phyloP scores from a whole-genome alignment of 1,284 basidiomycete species.

The Sanghuangporus baumii region DNA sequence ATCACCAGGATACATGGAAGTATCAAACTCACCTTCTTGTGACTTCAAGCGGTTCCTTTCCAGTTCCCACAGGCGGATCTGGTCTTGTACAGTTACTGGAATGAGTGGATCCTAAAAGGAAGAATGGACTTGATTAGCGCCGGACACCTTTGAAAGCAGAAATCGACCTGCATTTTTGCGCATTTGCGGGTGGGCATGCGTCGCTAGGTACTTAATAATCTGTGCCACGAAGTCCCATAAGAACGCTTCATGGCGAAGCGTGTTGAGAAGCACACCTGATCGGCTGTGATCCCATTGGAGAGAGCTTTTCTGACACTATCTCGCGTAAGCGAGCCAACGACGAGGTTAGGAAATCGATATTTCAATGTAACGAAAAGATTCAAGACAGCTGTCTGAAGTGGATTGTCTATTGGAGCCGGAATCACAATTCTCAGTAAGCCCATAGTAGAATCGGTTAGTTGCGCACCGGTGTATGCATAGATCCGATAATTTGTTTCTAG shows the following conservation, averaged over 20 bases:
- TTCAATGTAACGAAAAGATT: slow-evolving; percentile 92
- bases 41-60: slow-evolving; percentile 91
- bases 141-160: background rate
- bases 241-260: background rate
- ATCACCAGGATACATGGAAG: slow-evolving; percentile 20
- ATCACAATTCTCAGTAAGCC: slow-evolving; percentile 9
- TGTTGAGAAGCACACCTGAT: slow-evolving; percentile 63
- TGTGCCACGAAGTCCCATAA: slow-evolving; percentile 28
- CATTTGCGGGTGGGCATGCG: slow-evolving; percentile 98
- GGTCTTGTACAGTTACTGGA: slow-evolving; percentile 96
- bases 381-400: slow-evolving; percentile 92
- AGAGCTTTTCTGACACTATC: slow-evolving; percentile 94
- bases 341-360: slow-evolving; percentile 93
- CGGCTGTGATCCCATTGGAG: slow-evolving; percentile 91
- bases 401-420: slow-evolving; percentile 62
- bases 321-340: slow-evolving; percentile 91
- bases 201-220: slow-evolving; percentile 94
- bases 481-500: slow-evolving; percentile 98
- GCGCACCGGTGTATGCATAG: slow-evolving; percentile 93
- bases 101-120: slow-evolving; percentile 72
- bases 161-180: slow-evolving; percentile 69
- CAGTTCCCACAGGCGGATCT: slow-evolving; percentile 96
- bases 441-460: background rate
- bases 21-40: slow-evolving; percentile 61
- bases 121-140: background rate